These are phyloP conservation scores for Neofusicoccum sp. DNA, from an alignment of 2,329 filamentous ascomycete genomes.

Conservation along the genomic window DNA sequence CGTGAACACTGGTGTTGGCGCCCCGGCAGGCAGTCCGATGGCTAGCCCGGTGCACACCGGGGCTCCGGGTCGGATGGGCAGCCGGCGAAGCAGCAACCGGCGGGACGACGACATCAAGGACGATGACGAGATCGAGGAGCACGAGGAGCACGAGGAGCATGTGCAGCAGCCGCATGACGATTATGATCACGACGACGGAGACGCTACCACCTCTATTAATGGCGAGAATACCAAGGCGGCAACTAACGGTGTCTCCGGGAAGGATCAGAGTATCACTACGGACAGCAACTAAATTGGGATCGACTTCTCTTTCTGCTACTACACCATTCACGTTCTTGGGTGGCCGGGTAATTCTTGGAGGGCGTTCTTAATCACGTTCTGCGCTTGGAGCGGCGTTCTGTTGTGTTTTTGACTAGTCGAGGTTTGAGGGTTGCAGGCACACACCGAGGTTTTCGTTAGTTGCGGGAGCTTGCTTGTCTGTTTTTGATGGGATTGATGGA, in stretches of 20 bases:
- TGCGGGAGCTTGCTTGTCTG: not conserved
- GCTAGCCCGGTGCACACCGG: conserved; percentile 48
- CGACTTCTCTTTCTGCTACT: not conserved
- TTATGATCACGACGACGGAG: conserved; percentile 14
- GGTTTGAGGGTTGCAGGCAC: conserved; percentile 3
- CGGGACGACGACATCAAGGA: conserved; percentile 16
- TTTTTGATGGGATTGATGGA: conserved; percentile 3
- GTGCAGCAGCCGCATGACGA: not conserved
- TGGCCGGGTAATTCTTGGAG: conserved; percentile 9
- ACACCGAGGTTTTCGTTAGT: not conserved
- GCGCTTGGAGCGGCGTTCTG: conserved; percentile 8
- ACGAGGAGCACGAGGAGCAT: not conserved
- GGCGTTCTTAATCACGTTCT: conserved; percentile 11
- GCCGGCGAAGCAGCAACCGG: conserved; percentile 20
- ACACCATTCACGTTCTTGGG: not conserved
- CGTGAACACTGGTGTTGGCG: conserved; percentile 50
- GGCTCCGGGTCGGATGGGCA: conserved; percentile 14
- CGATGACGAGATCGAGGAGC: conserved; percentile 9
- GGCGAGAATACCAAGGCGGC: conserved; percentile 6
- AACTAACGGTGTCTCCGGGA: not conserved
- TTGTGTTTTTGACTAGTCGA: not conserved
- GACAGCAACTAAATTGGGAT: conserved; percentile 7
- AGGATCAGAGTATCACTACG: not conserved
- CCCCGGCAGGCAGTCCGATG: conserved; percentile 56
- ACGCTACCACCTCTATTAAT: not conserved